Percentiles rank a stretch among this genome's conserved stretches.
Conservation (phyloP, 176 grass and related monocot genomes). For the Triticum urartu region DNA sequence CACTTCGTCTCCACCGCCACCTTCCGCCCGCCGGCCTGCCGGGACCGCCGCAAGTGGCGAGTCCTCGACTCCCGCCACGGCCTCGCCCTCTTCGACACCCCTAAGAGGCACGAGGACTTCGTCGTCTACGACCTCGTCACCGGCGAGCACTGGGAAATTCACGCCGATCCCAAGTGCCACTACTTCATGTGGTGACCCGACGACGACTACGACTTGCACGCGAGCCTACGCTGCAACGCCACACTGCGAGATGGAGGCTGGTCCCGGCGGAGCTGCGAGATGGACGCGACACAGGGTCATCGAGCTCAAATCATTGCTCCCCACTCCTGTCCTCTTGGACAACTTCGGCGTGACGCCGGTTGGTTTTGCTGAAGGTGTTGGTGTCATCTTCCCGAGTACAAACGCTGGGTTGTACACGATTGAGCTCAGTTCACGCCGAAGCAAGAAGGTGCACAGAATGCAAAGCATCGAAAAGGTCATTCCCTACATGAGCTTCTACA, state of each 20-base stretch:
- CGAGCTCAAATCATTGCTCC: background rate
- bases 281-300: background rate
- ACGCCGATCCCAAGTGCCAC: background rate
- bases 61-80: background rate
- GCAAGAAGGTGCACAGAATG: background rate
- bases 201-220: background rate
- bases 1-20: background rate
- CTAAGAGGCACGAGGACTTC: background rate
- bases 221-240: background rate
- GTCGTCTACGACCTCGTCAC: background rate
- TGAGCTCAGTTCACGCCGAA: background rate
- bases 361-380: slow-evolving; percentile 1
- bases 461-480: background rate
- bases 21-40: background rate
- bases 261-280: background rate
- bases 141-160: background rate
- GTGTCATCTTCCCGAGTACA: background rate
- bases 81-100: background rate
- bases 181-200: background rate
- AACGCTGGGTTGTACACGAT: background rate
- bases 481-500: slow-evolving; percentile 6
- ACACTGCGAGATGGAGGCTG: background rate
- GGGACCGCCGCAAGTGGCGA: background rate
- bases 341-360: background rate
- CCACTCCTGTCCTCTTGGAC: background rate